These are phyloP conservation scores for Nannochloris sp. DNA, from an alignment of 139 green algal genomes.

Conservation along the genomic window DNA sequence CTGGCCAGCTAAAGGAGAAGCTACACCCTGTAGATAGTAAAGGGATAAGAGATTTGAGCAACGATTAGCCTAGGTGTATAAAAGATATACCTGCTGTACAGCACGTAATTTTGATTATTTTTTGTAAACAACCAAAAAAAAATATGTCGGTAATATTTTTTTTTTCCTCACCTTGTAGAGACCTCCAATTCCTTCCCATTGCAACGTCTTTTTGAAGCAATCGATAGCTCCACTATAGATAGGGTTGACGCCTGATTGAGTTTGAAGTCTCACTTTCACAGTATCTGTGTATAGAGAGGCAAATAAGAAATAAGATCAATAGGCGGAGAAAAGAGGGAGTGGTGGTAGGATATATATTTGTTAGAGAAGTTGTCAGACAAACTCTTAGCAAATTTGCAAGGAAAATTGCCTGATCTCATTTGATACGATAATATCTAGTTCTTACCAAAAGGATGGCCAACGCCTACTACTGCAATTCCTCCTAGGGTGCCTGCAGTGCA, in stretches of 20 bases:
- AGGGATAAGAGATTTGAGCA: constrained; percentile 1
- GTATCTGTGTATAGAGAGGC: constrained; percentile 53
- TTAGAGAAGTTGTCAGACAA: no score
- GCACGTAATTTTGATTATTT: not conserved
- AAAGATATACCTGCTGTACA: no score
- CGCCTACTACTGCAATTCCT: constrained; percentile 79
- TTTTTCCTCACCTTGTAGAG: constrained; percentile 84
- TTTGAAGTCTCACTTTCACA: constrained; percentile 89
- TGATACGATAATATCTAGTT: not conserved
- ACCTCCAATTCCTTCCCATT: constrained; percentile 79
- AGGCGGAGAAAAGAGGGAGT: not conserved
- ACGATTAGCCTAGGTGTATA: no score
- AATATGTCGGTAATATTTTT: no score
- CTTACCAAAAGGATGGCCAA: constrained; percentile 77
- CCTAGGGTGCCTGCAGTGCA: constrained; percentile 32
- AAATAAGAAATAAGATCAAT: not conserved
- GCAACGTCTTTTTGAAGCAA: constrained; percentile 81
- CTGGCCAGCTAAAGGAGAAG: constrained; percentile 83
- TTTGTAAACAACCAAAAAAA: not conserved
- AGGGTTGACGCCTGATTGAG: constrained; percentile 73
- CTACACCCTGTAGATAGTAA: constrained; percentile 61
- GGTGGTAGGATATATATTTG: no score
- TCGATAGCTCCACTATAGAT: constrained; percentile 86
- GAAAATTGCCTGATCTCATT: not conserved
- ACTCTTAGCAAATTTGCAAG: not conserved